Base-by-base conservation (phyloP, 257 asterid genomes). In the Solanum habrochaites region DNA sequence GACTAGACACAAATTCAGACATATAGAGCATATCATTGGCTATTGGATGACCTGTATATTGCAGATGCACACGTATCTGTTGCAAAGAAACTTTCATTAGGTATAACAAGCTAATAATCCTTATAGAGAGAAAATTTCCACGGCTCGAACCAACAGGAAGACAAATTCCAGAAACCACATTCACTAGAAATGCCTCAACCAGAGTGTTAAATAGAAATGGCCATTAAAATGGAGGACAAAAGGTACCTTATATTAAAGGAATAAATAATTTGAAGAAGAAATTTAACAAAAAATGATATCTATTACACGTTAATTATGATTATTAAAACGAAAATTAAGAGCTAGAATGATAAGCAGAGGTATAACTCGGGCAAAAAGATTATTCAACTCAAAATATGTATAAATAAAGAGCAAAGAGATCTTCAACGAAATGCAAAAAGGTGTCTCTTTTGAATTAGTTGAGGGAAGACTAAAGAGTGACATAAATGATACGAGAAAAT, bases 1-100 rank as follows among this genome's bases (percentile, higher is more conserved):
- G 92, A 86, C 40, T 82, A 67, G 91, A 87, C 72, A 93, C 90
- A 60, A 52, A 78, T 85, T 89, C 93, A 66, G 93, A 93, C 58
- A 88, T 92, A 93, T 97, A 97, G 87, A 95, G 98, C 91, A 86
- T 85, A 93, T 97, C 99, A 88, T 97, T 97, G 60, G 98, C 99
- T 89, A 97, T 96, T 11, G 99, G 98, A 90, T 97, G 94, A 85
- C 99, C 99, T 70, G 93, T 74, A 90, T 87, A 89, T 91, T 93
- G 96, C 91, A 97, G 92, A 88, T 97, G 99, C 73, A 96, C 99
- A 27, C 99, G 97, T 90, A 97, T 97, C 99, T 97, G 96, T 88
- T 64, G 87, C 32, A 87, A 72, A 60, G 66, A 83, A 70, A 86
- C 74, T 82, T 66, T 81, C 16, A 81, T 10, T 29, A 56, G 20